phyloP scores from a whole-genome alignment of 257 asterid genomes.

The Leonotis leonurus region DNA sequence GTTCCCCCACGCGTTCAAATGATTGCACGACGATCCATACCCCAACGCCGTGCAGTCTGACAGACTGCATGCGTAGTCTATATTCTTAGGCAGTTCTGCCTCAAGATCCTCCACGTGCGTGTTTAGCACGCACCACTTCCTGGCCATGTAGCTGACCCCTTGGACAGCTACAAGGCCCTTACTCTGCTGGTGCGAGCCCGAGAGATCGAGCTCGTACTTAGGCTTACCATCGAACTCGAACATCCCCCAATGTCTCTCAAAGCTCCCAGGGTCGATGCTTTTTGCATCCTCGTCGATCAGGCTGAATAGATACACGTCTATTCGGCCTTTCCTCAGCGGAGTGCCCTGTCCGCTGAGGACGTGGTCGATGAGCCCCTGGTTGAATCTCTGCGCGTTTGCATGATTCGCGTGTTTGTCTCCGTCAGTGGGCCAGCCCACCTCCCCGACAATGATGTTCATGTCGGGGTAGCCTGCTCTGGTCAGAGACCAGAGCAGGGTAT shows the following conservation, averaged over 20 bases:
- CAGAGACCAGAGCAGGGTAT: conserved; percentile 68
- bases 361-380: conserved; percentile 70
- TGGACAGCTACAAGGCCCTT: conserved; percentile 51
- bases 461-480: conserved; percentile 78
- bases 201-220: conserved; percentile 60
- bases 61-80: conserved; percentile 75
- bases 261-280: conserved; percentile 82
- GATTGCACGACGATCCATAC: conserved; percentile 85
- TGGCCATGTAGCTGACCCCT: conserved; percentile 60
- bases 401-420: conserved; percentile 60
- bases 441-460: conserved; percentile 63
- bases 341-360: conserved; percentile 67
- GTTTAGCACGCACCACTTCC: conserved; percentile 72
- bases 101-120: conserved; percentile 37
- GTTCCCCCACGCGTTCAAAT: conserved; percentile 48
- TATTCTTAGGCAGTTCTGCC: conserved; percentile 37
- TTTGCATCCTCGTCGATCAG: conserved; percentile 76
- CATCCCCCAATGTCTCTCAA: conserved; percentile 94
- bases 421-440: conserved; percentile 98
- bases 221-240: conserved; percentile 85
- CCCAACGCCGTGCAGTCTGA: conserved; percentile 89
- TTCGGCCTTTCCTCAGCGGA: conserved; percentile 54
- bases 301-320: conserved; percentile 69
- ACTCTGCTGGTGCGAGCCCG: conserved; percentile 26
- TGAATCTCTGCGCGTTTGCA: conserved; percentile 54